Percentiles rank a stretch among this genome's conserved stretches.
Evolutionary conservation across 2,329 filamentous ascomycete genomes (phyloP).

Genomic region (Xylaria hypoxylon): DNA sequence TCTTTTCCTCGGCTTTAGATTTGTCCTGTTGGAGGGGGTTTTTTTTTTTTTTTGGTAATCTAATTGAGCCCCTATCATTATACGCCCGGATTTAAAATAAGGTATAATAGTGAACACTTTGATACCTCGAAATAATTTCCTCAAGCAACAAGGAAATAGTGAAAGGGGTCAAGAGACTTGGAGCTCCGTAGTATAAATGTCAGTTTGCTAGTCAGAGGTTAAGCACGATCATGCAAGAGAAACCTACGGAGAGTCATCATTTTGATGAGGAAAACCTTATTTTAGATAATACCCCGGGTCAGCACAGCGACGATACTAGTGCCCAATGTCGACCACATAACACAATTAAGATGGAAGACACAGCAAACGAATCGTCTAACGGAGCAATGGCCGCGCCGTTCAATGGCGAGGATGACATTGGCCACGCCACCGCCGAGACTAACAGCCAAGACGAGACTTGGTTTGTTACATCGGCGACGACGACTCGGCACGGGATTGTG

Average conservation of each 20-base stretch:
- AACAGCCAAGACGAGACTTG: conserved; percentile 6
- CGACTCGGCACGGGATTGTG: conserved; percentile 11
- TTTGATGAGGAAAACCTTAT: conserved; percentile 17
- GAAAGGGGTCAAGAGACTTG: not conserved
- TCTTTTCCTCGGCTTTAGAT: not conserved
- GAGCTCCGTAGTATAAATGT: not conserved
- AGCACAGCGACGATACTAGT: not conserved
- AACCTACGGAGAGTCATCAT: conserved; percentile 8
- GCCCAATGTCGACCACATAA: not conserved
- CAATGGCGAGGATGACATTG: not conserved
- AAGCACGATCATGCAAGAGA: conserved; percentile 11
- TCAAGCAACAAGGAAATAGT: not conserved
- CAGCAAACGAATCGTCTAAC: not conserved
- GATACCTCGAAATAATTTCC: not conserved
- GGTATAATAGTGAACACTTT: not conserved
- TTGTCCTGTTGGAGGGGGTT: not conserved
- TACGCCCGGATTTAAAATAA: not conserved
- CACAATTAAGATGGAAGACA: conserved; percentile 6
- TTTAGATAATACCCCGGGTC: not conserved
- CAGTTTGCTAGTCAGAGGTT: not conserved
- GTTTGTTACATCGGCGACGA: not conserved
- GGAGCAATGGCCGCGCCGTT: not conserved
- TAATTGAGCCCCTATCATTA: not conserved
- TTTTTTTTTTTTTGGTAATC: not conserved
- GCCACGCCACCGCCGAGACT: not conserved